A percentile compares a stretch with the other conserved stretches of the same genome.
Conservation (phyloP, 148 eudicot species). For the Chenopodium berlandieri region DNA sequence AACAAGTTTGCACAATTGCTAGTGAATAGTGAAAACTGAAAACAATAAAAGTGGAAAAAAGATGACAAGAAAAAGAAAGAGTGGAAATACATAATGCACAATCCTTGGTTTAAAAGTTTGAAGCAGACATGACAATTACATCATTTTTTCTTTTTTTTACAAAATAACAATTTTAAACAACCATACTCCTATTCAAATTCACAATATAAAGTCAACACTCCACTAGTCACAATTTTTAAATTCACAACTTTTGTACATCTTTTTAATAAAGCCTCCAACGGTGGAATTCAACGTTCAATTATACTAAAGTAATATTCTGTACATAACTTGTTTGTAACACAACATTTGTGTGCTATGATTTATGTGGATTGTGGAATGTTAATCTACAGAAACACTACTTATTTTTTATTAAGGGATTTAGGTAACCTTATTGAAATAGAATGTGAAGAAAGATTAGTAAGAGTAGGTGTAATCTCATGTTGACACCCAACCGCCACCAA, state of each 20-base stretch:
- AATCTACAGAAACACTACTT: too few relatives aligned
- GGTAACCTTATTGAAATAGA: too few relatives aligned
- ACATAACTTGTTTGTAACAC: too few relatives aligned
- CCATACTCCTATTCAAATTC: background rate
- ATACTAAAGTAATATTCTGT: too few relatives aligned
- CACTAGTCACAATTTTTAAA: slow-evolving; percentile 13
- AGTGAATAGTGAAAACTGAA: background rate
- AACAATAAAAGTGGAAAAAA: background rate
- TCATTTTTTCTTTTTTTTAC: background rate
- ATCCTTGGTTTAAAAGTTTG: background rate
- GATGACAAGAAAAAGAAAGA: background rate
- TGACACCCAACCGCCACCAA: too few relatives aligned
- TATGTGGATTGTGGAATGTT: background rate
- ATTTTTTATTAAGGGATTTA: too few relatives aligned
- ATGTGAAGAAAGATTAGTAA: too few relatives aligned
- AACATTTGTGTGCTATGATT: too few relatives aligned
- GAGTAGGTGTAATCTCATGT: too few relatives aligned
- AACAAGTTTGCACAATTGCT: background rate
- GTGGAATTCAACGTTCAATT: background rate
- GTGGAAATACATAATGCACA: background rate
- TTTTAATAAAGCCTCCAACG: background rate
- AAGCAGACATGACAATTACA: background rate
- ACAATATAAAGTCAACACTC: background rate
- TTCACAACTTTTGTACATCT: background rate
- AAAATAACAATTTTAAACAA: background rate